Base-by-base conservation (phyloP, 495 filamentous ascomycete genomes). In the Emericellopsis terricola region DNA sequence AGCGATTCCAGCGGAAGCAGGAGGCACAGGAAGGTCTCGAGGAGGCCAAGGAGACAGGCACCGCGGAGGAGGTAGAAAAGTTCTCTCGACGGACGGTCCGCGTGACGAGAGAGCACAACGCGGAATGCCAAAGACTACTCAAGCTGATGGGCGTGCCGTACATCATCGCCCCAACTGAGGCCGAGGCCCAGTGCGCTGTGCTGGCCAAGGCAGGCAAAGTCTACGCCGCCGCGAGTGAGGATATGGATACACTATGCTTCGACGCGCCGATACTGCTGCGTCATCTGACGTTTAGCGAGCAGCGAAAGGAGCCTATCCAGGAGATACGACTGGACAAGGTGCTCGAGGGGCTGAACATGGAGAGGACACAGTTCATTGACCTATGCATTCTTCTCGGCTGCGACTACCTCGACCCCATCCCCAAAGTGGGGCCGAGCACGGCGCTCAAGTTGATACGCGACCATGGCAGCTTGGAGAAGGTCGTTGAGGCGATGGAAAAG, bases 161-260 rank as follows among this genome's bases (percentile, higher is more conserved):
- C 47, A 87, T 97, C 32, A 66, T 89, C 51, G 91, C 89, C 0
- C 89, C 89, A 0, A 96, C 91, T 5, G 89, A 97, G 55, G 89
- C 89, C 4, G 89, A 97, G 58, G 89, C 89, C 2, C 89, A 97
- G 47, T 97, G 89, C 44, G 91, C 89, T 0, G 78, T 76, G 19
- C 65, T 99, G 35, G 89, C 89, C 2, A 67, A 81, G 35, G 89
- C 81, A 11, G 86, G 83, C 8, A 96, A 94, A 58, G 89, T 97
- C 20, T 99, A 89, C 42, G 89, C 85, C 11, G 89, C 89, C 17
- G 89, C 89, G 1, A 87, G 78, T 28, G 89, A 99, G 60, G 89
- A 99, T 59, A 99, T 99, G 89, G 89, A 99, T 49, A 99, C 89
- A 0, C 60, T 99, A 13, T 94, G 89, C 51, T 99, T 96, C 51